These are phyloP conservation scores for Ramularia endophylla DNA, from an alignment of 2,329 filamentous ascomycete species.

Conservation along the genomic window DNA sequence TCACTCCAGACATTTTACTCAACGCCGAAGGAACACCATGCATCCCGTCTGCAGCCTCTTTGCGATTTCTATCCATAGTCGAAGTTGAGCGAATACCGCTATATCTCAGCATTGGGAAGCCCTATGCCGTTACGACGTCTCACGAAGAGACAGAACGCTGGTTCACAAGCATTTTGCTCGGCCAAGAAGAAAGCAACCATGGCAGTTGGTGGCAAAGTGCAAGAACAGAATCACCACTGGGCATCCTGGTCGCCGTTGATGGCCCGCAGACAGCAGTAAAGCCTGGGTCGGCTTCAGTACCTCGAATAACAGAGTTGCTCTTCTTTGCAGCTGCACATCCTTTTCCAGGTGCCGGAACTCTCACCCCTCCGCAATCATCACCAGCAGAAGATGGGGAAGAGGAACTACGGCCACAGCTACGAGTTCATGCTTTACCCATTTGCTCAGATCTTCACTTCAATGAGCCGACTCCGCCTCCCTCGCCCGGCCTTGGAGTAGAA, in stretches of 20 bases:
- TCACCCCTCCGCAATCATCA: conserved; percentile 32
- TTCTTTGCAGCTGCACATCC: conserved; percentile 37
- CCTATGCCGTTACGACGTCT: conserved; percentile 7
- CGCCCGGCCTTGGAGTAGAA: conserved; percentile 15
- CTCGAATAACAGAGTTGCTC: conserved; percentile 38
- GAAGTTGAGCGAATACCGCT: conserved; percentile 16
- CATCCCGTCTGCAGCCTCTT: conserved; percentile 7
- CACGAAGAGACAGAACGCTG: conserved; percentile 15
- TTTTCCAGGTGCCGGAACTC: conserved; percentile 16
- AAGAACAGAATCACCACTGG: conserved; percentile 15
- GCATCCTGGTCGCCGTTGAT: conserved; percentile 13
- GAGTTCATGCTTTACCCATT: conserved; percentile 37
- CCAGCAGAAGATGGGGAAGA: conserved; percentile 4
- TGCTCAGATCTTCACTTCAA: conserved; percentile 35
- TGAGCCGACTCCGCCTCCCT: conserved; percentile 21
- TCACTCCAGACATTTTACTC: conserved; percentile 6
- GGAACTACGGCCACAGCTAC: conserved; percentile 11
- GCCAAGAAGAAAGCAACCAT: conserved; percentile 2
- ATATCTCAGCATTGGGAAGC: conserved; percentile 8
- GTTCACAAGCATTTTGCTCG: conserved; percentile 16
- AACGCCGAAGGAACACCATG: conserved; percentile 1
- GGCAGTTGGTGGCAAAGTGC: conserved; percentile 17
- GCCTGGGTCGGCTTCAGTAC: not conserved
- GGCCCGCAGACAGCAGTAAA: not conserved
- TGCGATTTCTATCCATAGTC: conserved; percentile 17